A percentile compares a stretch with the other conserved stretches of the same genome.
Conservation (phyloP, 306 rosid species). For the Mimosa pudica region DNA sequence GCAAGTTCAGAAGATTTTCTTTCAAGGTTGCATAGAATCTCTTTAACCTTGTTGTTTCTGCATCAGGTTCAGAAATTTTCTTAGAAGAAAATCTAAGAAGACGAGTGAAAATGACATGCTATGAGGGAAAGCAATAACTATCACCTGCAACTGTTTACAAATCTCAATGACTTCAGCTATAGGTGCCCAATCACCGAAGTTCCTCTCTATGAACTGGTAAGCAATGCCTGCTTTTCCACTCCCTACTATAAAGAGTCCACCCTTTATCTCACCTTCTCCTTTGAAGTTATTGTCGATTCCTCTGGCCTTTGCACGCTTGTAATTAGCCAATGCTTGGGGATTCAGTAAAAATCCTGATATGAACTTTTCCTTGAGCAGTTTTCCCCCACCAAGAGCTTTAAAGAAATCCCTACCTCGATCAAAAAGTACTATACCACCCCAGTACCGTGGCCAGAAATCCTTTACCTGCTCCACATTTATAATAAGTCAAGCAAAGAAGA, state of each 20-base stretch:
- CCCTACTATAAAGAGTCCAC: slow-evolving; percentile 79
- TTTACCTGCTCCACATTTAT: slow-evolving; percentile 54
- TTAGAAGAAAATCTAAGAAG: slow-evolving; percentile 28
- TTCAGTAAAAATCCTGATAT: slow-evolving; percentile 79
- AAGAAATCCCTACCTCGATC: slow-evolving; percentile 65
- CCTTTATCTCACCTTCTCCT: slow-evolving; percentile 95
- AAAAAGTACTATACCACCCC: slow-evolving; percentile 84
- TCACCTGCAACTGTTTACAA: slow-evolving; percentile 73
- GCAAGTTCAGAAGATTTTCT: slow-evolving; percentile 39
- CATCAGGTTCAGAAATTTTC: slow-evolving; percentile 41
- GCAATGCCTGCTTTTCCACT: slow-evolving; percentile 75
- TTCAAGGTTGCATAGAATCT: slow-evolving; percentile 37
- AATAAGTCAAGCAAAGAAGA: slow-evolving; percentile 31
- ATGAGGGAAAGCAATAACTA: slow-evolving; percentile 7
- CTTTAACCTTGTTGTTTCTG: slow-evolving; percentile 55
- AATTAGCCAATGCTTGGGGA: slow-evolving; percentile 74
- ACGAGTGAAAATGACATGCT: slow-evolving; percentile 1
- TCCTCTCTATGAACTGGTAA: slow-evolving; percentile 87
- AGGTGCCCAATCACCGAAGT: slow-evolving; percentile 97
- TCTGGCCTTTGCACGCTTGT: slow-evolving; percentile 75
- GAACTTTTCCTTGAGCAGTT: slow-evolving; percentile 75
- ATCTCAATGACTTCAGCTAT: slow-evolving; percentile 74
- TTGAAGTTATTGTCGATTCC: slow-evolving; percentile 63
- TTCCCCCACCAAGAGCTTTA: slow-evolving; percentile 91
- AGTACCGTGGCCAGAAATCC: slow-evolving; percentile 90